phyloP scores from a whole-genome alignment of 169 alveolate genomes.

The Cryptosporidium meleagridis region DNA sequence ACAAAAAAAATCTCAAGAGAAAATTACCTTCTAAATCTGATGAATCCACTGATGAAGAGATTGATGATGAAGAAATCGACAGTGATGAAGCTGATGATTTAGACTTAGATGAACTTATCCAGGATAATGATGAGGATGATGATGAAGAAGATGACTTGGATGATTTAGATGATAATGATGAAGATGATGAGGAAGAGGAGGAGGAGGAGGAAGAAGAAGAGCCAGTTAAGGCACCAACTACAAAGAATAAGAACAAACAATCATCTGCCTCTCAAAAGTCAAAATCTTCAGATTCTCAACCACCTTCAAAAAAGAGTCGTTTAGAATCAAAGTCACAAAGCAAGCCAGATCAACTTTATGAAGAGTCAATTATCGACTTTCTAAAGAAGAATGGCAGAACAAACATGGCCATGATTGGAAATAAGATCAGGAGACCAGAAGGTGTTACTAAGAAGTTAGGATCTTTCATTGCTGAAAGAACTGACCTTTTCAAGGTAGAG shows the following conservation, averaged over 20 bases:
- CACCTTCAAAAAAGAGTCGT: conserved; percentile 43
- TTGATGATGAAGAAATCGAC: conserved; percentile 80
- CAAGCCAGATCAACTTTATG: conserved; percentile 76
- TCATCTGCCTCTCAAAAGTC: conserved; percentile 17
- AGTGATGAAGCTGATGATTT: conserved; percentile 81
- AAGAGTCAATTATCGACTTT: conserved; percentile 81
- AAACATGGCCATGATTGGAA: conserved; percentile 83
- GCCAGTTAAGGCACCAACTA: conserved; percentile 71
- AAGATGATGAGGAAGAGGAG: conserved; percentile 77
- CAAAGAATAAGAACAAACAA: conserved; percentile 67
- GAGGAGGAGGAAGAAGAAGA: conserved; percentile 82
- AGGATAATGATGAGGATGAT: conserved; percentile 79
- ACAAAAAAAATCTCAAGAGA: conserved; percentile 40
- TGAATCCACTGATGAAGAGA: conserved; percentile 76
- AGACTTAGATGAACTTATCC: conserved; percentile 78
- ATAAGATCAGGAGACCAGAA: conserved; percentile 85
- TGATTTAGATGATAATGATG: conserved; percentile 78
- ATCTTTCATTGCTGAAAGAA: conserved; percentile 80
- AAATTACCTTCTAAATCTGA: conserved; percentile 44
- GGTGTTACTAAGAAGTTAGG: conserved; percentile 83
- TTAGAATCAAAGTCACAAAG: conserved; percentile 53
- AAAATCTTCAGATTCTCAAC: conserved; percentile 14
- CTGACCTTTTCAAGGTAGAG: conserved; percentile 80
- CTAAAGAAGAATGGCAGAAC: conserved; percentile 85
- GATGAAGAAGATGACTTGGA: conserved; percentile 85